These are phyloP conservation scores for Inga laurina DNA, from an alignment of 306 rosid genomes.

Conservation along the genomic window DNA sequence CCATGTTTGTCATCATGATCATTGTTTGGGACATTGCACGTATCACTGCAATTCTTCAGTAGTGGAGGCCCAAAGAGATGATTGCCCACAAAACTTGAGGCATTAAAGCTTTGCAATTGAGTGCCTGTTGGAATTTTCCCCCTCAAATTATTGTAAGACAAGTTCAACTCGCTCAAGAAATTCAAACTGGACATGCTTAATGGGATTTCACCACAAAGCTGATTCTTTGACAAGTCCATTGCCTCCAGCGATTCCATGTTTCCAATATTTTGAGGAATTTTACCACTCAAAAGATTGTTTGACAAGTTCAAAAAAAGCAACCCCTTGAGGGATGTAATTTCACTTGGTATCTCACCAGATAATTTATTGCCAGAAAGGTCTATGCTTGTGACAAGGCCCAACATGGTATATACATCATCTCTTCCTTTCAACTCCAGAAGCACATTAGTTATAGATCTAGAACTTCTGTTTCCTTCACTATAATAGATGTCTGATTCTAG, in stretches of 20 bases:
- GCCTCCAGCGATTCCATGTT: neutral
- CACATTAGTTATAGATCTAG: too few species aligned
- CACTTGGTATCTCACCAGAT: neutral
- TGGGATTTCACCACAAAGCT: neutral
- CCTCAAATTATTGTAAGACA: neutral
- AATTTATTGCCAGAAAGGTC: neutral
- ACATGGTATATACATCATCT: neutral
- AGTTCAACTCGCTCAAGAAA: too few species aligned
- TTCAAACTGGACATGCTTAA: neutral
- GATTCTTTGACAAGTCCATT: neutral
- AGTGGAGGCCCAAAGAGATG: neutral
- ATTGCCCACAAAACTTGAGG: neutral
- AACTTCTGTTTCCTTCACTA: too few species aligned
- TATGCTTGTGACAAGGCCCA: neutral
- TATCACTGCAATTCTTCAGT: neutral
- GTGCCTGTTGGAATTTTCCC: neutral
- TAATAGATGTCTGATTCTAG: too few species aligned
- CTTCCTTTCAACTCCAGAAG: neutral
- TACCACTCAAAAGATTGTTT: too few species aligned
- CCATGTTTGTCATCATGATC: neutral
- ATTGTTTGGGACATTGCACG: neutral
- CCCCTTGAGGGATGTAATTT: neutral
- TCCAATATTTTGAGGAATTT: neutral
- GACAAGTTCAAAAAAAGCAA: neutral
- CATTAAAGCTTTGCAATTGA: neutral